Evolutionary conservation across 345 rosid species (phyloP), one percentile per base, ranked within the genome.

Genomic region (Carallia brachiata): DNA sequence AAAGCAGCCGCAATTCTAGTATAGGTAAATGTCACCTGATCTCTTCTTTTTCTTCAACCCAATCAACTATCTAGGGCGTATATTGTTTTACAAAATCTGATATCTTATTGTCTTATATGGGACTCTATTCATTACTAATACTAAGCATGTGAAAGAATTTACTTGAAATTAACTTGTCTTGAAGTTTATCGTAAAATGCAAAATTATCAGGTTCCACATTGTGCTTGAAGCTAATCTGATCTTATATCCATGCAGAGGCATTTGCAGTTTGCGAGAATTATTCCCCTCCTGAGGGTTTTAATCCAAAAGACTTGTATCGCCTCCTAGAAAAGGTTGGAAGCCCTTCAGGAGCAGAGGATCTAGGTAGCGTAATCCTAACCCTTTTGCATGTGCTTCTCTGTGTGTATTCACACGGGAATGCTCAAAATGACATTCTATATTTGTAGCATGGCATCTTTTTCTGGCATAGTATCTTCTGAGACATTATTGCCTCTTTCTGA

Each of bases 1-100:
- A 90, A 84, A 92, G 98, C 82, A 95, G 99, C 84, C 96, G 98
- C 48, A 95, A 95, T 84, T 95, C 99, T 39, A 95, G 98, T 81
- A 95, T 95, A 84, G 99, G 97, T 92, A 81, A 23, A 81, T 75
- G 58, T 39, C 56, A 18, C 31, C 70, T 32, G 47, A 27, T 44
- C 6, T 34, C 44, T 32, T 68, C 19, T 2, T 17, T 62, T 28
- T 3, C 55, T 50, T 36, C 12, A 30, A 17, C 10, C 59, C 47
- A 61, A 4, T 32, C 34, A 32, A 32, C 4, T 32, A 32, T 32
- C 34, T 32, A 1, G 50, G 16, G 50, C 2, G 16, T 44, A 44
- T 44, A 44, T 4, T 4, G 50, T 44, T 44, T 44, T 44, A 44
- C 50, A 3, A 44, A 44, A 44, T 44, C 17, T 44, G 16, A 10